Conservation (phyloP, 306 rosid genomes). For the Senna tora region DNA sequence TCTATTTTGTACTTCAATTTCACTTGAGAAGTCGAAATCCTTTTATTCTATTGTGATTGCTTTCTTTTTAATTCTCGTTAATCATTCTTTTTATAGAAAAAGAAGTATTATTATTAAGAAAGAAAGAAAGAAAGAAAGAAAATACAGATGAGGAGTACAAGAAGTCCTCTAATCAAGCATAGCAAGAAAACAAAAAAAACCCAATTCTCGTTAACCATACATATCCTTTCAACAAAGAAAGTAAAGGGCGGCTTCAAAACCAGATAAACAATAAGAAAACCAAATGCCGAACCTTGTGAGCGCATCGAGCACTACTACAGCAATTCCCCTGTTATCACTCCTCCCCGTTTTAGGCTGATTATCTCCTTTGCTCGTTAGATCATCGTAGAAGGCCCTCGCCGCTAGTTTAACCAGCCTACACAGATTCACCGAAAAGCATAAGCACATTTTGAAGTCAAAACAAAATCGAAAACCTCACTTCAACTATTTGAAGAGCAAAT, state of each 20-base stretch:
- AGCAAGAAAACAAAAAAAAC: too few species aligned
- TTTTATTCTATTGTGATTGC: constrained; percentile 2
- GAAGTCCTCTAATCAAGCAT: too few species aligned
- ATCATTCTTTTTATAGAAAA: too few species aligned
- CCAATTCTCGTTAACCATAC: neutral
- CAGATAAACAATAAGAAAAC: neutral
- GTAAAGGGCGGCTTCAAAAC: constrained; percentile 20
- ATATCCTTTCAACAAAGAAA: constrained; percentile 8
- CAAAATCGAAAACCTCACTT: neutral
- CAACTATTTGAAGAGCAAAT: neutral
- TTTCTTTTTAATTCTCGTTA: neutral
- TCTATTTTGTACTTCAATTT: constrained; percentile 8
- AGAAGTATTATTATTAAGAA: too few species aligned
- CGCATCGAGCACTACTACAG: constrained; percentile 99
- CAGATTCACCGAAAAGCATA: constrained; percentile 14
- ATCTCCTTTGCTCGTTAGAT: constrained; percentile 81
- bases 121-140: too few species aligned
- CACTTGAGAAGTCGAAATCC: constrained; percentile 13
- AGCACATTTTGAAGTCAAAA: neutral
- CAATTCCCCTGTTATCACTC: constrained; percentile 94
- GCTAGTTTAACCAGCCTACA: constrained; percentile 83
- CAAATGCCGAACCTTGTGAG: constrained; percentile 70
- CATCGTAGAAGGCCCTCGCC: constrained; percentile 95
- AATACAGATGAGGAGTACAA: too few species aligned
- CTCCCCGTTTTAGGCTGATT: constrained; percentile 90